Evolutionary conservation across 2,329 filamentous ascomycete species (phyloP), one percentile per base, ranked within the genome.

Genomic region (Simplicillium aogashimaense): DNA sequence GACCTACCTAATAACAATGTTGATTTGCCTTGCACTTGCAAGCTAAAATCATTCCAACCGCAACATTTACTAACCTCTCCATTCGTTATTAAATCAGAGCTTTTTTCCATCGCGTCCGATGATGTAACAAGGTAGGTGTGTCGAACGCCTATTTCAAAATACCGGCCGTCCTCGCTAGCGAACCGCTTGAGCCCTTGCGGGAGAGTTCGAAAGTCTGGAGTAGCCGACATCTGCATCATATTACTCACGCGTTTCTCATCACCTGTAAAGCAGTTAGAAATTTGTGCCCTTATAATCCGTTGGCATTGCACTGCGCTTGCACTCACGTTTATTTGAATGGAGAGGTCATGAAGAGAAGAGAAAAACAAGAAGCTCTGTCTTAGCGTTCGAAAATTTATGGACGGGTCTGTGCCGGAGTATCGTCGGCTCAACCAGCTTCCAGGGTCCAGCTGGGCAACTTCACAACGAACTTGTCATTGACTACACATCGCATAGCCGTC

Each of bases 241-340:
- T 80, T 70, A 65, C 80, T 82, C 92, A 97, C 90, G 79, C 86
- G 78, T 86, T 86, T 95, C 94, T 98, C 92, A 97, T 98, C 90
- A 97, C 94, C 88, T 95, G 57, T 3, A 33, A 43, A 38, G 37
- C 38, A 37, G 45, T 50, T 51, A 40, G 53, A 66, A 56, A 68
- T 60, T 41, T 13, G n/a, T 12, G 7, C 20, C 18, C 42, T 37
- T 38, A 40, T 42, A 40, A n/a, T 40, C 31, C 42, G 50, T 45
- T 47, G 47, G 49, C 36, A 8, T 28, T 33, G 18, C 11, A 43
- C 44, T 34, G 29, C 39, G 36, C 9, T 37, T 32, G 43, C 40
- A 78, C 88, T 77, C 73, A 95, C 89, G 72, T 86, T 78, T 82
- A 81, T 83, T 94, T 94, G 94, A 95, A 89, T 86, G 88, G 89